These are phyloP conservation scores for Lipomyces sp. DNA, from an alignment of 805 yeast species.

Conservation along the genomic window DNA sequence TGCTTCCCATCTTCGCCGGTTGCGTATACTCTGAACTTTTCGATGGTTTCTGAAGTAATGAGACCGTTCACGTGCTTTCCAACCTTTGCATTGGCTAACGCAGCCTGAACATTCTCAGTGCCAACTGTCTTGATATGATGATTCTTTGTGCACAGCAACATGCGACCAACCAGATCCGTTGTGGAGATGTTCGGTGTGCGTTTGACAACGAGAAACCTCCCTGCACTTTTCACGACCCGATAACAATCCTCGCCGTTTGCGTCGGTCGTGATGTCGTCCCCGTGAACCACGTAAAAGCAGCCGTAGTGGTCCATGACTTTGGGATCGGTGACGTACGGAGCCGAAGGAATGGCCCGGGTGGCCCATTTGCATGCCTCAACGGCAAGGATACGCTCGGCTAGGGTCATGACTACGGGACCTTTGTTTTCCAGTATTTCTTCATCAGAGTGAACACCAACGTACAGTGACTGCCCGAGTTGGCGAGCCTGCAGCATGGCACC, in stretches of 20 bases:
- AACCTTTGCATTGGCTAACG: background rate
- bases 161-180: constrained; percentile 90
- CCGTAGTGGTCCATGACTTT: constrained; percentile 70
- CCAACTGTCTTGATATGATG: constrained; percentile 58
- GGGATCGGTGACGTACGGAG: constrained; percentile 94
- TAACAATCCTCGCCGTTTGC: constrained; percentile 95
- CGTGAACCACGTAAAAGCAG: constrained; percentile 95
- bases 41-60: constrained; percentile 47
- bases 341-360: constrained; percentile 67
- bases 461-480: constrained; percentile 73
- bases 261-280: constrained; percentile 97
- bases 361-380: constrained; percentile 93
- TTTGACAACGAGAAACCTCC: constrained; percentile 88
- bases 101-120: constrained; percentile 21
- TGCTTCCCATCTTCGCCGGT: constrained; percentile 63
- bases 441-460: constrained; percentile 91
- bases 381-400: constrained; percentile 78
- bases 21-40: constrained; percentile 60
- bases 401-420: constrained; percentile 92
- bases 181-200: constrained; percentile 94
- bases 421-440: constrained; percentile 81
- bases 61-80: constrained; percentile 37
- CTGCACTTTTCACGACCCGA: constrained; percentile 76
- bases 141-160: constrained; percentile 64
- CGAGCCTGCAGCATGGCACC: constrained; percentile 96